A percentile compares a stretch with the other conserved stretches of the same genome.
Evolutionary conservation across 1,284 basidiomycete species (phyloP).

Genomic region (Ustilago trichophora): DNA sequence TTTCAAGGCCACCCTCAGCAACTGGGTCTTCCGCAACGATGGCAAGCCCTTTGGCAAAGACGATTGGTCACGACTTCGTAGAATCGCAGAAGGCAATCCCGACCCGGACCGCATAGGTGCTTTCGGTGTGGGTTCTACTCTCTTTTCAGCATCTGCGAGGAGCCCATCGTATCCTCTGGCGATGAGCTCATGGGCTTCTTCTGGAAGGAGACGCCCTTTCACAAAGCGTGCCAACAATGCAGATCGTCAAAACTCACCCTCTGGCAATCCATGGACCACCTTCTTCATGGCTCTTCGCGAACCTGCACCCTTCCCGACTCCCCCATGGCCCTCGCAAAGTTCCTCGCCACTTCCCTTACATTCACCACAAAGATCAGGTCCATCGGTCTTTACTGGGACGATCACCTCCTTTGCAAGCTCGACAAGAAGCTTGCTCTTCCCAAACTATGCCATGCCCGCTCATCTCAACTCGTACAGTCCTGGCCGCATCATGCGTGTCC

Average conservation of each 20-base stretch:
- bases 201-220: constrained; percentile 75
- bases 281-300: constrained; percentile 92
- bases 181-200: constrained; percentile 89
- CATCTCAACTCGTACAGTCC: constrained; percentile 69
- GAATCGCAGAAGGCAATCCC: constrained; percentile 70
- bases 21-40: constrained; percentile 80
- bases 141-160: constrained; percentile 73
- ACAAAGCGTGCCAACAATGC: constrained; percentile 55
- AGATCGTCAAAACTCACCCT: constrained; percentile 33
- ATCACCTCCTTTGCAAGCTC: constrained; percentile 78
- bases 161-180: constrained; percentile 90
- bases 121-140: constrained; percentile 71
- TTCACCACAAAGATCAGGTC: constrained; percentile 86
- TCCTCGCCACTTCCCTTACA: constrained; percentile 89
- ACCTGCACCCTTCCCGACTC: constrained; percentile 78
- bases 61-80: constrained; percentile 64
- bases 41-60: constrained; percentile 70
- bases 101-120: constrained; percentile 70
- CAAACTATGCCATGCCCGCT: constrained; percentile 72
- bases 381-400: constrained; percentile 74
- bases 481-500: constrained; percentile 76
- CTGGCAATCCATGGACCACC: constrained; percentile 77
- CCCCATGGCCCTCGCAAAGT: constrained; percentile 84
- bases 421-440: constrained; percentile 76
- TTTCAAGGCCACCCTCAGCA: constrained; percentile 66